These are phyloP conservation scores for Phytophthora syringae DNA, from an alignment of 352 stramenopile genomes.

Conservation along the genomic window DNA sequence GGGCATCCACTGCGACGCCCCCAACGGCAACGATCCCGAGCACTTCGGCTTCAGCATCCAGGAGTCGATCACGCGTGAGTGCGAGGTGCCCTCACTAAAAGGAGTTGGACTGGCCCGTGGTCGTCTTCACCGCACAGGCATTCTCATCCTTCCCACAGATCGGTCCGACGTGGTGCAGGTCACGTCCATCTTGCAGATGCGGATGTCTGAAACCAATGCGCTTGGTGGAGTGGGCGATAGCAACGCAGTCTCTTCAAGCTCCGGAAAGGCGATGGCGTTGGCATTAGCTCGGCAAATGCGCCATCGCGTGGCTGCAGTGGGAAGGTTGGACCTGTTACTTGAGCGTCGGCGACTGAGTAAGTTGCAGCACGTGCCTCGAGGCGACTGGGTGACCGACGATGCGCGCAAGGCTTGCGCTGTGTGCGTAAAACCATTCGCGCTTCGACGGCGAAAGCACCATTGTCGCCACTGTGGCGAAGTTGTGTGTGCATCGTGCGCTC, in stretches of 20 bases:
- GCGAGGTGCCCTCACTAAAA: slow-evolving; percentile 64
- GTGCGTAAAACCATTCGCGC: slow-evolving; percentile 67
- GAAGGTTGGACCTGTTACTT: slow-evolving; percentile 56
- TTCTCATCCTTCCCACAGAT: slow-evolving; percentile 69
- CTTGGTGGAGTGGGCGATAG: slow-evolving; percentile 32
- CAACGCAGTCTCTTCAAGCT: slow-evolving; percentile 6
- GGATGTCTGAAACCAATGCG: slow-evolving; percentile 30
- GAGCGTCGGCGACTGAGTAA: slow-evolving; percentile 64
- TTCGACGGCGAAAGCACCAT: slow-evolving; percentile 70
- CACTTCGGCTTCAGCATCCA: slow-evolving; percentile 72
- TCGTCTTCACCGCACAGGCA: slow-evolving; percentile 65
- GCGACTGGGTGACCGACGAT: slow-evolving; percentile 67
- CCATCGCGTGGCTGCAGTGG: slow-evolving; percentile 52
- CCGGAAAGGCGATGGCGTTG: slow-evolving; percentile 17
- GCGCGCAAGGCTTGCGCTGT: slow-evolving; percentile 66
- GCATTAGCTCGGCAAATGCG: slow-evolving; percentile 49
- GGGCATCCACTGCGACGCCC: slow-evolving; percentile 42
- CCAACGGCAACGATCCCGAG: slow-evolving; percentile 19
- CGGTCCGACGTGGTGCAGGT: slow-evolving; percentile 67
- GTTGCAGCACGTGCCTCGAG: slow-evolving; percentile 55
- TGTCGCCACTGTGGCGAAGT: slow-evolving; percentile 81
- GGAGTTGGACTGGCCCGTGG: slow-evolving; percentile 61
- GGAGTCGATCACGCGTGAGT: slow-evolving; percentile 66
- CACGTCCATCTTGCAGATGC: slow-evolving; percentile 70
- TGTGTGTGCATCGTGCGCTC: slow-evolving; percentile 70